A percentile compares a stretch with the other conserved stretches of the same genome.
These are phyloP conservation scores for Ilyonectria mors-panacis DNA, from an alignment of 2,329 filamentous ascomycete species.

Conservation along the genomic window DNA sequence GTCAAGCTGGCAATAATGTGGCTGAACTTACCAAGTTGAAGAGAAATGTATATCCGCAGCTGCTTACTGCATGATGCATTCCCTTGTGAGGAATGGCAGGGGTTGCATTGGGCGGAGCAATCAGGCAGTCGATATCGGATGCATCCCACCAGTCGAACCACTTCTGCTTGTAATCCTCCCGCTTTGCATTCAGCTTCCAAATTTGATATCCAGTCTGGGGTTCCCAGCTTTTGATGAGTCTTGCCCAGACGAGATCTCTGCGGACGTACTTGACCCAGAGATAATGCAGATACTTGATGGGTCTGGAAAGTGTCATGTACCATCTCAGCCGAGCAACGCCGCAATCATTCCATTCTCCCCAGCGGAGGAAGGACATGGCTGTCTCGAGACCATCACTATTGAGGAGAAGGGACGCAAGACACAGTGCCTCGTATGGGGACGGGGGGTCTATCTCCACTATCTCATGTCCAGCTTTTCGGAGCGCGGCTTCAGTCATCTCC, in stretches of 20 bases:
- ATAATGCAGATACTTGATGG: constrained; percentile 88
- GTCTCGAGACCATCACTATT: constrained; percentile 88
- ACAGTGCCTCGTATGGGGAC: constrained; percentile 80
- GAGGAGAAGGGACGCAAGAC: constrained; percentile 83
- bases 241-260: constrained; percentile 83
- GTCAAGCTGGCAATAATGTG: too few species aligned
- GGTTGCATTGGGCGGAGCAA: constrained; percentile 90
- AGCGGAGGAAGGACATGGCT: constrained; percentile 82
- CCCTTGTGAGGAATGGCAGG: constrained; percentile 89
- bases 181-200: constrained; percentile 83
- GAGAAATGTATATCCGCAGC: constrained; percentile 93
- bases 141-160: constrained; percentile 92
- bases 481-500: constrained; percentile 77
- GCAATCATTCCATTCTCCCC: constrained; percentile 83
- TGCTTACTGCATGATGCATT: constrained; percentile 88
- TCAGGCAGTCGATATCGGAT: constrained; percentile 80
- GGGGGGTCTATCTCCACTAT: constrained; percentile 77
- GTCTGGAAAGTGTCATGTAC: constrained; percentile 80
- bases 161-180: constrained; percentile 81
- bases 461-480: constrained; percentile 81
- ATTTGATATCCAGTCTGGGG: constrained; percentile 83
- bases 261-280: constrained; percentile 90
- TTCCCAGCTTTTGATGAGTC: constrained; percentile 80
- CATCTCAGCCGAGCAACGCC: constrained; percentile 83
- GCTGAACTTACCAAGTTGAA: constrained; percentile 81